A percentile compares a stretch with the other conserved stretches of the same genome.
phyloP scores from a whole-genome alignment of 345 rosid genomes.

The Boechera divaricarpa region DNA sequence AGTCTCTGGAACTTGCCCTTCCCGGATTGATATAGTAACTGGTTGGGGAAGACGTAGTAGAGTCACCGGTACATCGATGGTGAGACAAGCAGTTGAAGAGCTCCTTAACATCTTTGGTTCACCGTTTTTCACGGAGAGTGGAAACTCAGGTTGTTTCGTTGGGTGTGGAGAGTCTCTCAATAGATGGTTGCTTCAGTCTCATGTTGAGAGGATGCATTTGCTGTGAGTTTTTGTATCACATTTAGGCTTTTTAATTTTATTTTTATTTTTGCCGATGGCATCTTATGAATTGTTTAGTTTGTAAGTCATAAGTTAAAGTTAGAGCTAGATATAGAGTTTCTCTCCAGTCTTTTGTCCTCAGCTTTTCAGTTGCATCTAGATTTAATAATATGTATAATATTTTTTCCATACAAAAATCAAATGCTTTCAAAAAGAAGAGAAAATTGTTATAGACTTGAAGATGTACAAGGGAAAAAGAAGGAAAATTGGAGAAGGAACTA shows the following conservation, averaged over 20 bases:
- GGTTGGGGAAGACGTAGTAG: slow-evolving; percentile 96
- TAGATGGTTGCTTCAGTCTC: slow-evolving; percentile 78
- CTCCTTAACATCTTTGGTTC: slow-evolving; percentile 76
- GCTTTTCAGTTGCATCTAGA: slow-evolving; percentile 6
- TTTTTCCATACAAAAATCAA: slow-evolving; percentile 12
- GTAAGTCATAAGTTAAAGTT: slow-evolving; percentile 34
- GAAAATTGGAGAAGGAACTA: slow-evolving; percentile 32
- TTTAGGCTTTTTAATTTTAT: slow-evolving; percentile 18
- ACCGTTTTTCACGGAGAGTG: slow-evolving; percentile 78
- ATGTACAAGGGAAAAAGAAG: slow-evolving; percentile 38
- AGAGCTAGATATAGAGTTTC: not conserved
- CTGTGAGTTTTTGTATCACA: slow-evolving; percentile 47
- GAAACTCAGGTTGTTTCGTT: slow-evolving; percentile 87
- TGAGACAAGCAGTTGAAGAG: slow-evolving; percentile 79
- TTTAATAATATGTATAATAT: slow-evolving; percentile 10
- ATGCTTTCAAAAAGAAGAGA: slow-evolving; percentile 14
- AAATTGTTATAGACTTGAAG: not conserved
- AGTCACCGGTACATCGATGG: slow-evolving; percentile 87
- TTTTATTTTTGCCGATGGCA: not conserved
- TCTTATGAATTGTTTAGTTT: slow-evolving; percentile 16
- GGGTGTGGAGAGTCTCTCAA: slow-evolving; percentile 86
- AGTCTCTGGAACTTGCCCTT: slow-evolving; percentile 65
- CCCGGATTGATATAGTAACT: slow-evolving; percentile 86
- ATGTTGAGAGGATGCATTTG: slow-evolving; percentile 91
- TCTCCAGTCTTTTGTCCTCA: slow-evolving; percentile 17